Percentiles rank a stretch among this genome's conserved stretches.
Evolutionary conservation across 805 yeast species (phyloP).

Genomic region (Candida rishiriensis): DNA sequence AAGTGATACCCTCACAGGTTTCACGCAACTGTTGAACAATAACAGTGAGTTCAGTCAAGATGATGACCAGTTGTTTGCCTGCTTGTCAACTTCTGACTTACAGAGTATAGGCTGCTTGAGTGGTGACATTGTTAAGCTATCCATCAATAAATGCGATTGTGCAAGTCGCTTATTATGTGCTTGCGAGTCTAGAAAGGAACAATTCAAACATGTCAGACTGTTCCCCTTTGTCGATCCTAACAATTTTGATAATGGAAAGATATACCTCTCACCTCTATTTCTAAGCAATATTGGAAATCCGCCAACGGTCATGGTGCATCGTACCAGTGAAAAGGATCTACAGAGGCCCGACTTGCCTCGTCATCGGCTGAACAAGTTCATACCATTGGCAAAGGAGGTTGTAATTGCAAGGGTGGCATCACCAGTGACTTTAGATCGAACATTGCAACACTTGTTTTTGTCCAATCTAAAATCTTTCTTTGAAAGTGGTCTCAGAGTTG

Average conservation of each 20-base stretch:
- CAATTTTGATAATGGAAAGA: slow-evolving; percentile 30
- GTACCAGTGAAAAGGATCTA: slow-evolving; percentile 20
- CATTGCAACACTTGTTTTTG: slow-evolving; percentile 56
- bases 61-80: slow-evolving; percentile 44
- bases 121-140: slow-evolving; percentile 56
- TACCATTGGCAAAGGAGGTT: slow-evolving; percentile 55
- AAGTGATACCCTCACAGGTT: slow-evolving; percentile 10
- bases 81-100: slow-evolving; percentile 45
- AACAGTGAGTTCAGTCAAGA: slow-evolving; percentile 27
- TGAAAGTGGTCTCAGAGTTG: slow-evolving; percentile 51
- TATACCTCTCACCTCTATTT: slow-evolving; percentile 63
- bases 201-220: slow-evolving; percentile 33
- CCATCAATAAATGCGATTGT: slow-evolving; percentile 12
- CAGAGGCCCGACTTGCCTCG: slow-evolving; percentile 19
- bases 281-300: slow-evolving; percentile 44
- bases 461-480: slow-evolving; percentile 59
- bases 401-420: slow-evolving; percentile 66
- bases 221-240: slow-evolving; percentile 67
- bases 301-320: slow-evolving; percentile 11
- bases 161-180: slow-evolving; percentile 15
- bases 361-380: slow-evolving; percentile 16
- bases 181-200: slow-evolving; percentile 8
- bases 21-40: slow-evolving; percentile 13
- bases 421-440: slow-evolving; percentile 60
- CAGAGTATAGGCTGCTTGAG: slow-evolving; percentile 57